Evolutionary conservation across 208 protist genomes (phyloP).

Genomic region (Trypanosoma lewisi): DNA sequence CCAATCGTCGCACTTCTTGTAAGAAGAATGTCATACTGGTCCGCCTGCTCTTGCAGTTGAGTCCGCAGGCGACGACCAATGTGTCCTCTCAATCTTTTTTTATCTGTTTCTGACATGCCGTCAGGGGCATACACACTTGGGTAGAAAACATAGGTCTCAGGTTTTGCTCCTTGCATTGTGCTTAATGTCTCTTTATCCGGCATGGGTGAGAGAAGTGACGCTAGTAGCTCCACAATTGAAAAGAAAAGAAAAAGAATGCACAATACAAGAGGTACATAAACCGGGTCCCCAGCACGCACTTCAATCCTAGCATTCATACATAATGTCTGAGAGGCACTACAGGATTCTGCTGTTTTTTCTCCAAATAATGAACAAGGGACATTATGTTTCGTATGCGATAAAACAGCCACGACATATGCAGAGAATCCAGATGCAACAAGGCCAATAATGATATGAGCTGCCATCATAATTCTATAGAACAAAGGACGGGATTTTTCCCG

Average conservation of each 20-base stretch:
- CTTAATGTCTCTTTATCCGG: constrained; percentile 19
- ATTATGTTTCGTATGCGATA: constrained; percentile 18
- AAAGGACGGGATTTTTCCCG: constrained; percentile 31
- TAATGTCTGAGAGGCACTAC: constrained; percentile 12
- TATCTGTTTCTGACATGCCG: constrained; percentile 37
- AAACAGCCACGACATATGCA: constrained; percentile 43
- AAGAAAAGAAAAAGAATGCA: constrained; percentile 37
- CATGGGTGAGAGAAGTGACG: constrained; percentile 38
- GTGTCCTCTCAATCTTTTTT: constrained; percentile 23
- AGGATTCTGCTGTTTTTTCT: constrained; percentile 14
- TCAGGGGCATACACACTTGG: constrained; percentile 73
- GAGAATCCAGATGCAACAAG: constrained; percentile 43
- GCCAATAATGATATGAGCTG: constrained; percentile 37
- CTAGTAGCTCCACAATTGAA: constrained; percentile 37
- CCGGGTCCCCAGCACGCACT: not conserved
- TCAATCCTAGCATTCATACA: constrained; percentile 25
- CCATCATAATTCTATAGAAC: constrained; percentile 53
- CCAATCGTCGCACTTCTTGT: constrained; percentile 60
- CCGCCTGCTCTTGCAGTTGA: constrained; percentile 38
- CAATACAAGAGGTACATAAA: constrained; percentile 25
- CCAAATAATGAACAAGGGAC: constrained; percentile 33
- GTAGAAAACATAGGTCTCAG: constrained; percentile 70
- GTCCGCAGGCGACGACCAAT: constrained; percentile 38
- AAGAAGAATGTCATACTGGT: constrained; percentile 37
- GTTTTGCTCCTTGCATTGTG: constrained; percentile 34